Evolutionary conservation across 768 basidiomycete species (phyloP).

Genomic region (Tephrocybe sp.): DNA sequence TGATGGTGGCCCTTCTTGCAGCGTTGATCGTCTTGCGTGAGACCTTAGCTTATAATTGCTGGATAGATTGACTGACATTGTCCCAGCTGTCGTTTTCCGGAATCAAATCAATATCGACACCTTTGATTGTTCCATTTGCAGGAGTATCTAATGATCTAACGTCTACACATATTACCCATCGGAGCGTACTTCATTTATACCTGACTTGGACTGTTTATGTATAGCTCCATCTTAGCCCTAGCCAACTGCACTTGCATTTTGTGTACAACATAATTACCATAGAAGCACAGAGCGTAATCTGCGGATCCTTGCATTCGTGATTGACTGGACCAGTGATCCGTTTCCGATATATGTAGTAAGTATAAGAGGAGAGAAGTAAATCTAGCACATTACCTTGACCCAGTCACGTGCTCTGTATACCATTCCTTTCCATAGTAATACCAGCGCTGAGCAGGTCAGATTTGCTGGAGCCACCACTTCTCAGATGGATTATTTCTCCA

Average conservation of each 20-base stretch:
- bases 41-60: constrained; percentile 28
- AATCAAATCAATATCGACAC: constrained; percentile 54
- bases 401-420: too few relatives aligned
- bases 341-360: too few relatives aligned
- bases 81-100: constrained; percentile 77
- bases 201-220: constrained; percentile 16
- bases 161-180: constrained; percentile 20
- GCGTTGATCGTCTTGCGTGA: constrained; percentile 82
- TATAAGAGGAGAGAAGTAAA: too few relatives aligned
- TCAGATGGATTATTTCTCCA: constrained; percentile 83
- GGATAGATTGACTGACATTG: constrained; percentile 14
- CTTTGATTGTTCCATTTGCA: constrained; percentile 81
- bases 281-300: constrained; percentile 16
- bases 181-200: constrained; percentile 21
- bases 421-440: too few relatives aligned
- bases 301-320: constrained; percentile 5
- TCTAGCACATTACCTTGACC: too few relatives aligned
- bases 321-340: too few relatives aligned
- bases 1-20: constrained; percentile 75
- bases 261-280: constrained; percentile 23
- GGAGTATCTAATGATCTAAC: constrained; percentile 71
- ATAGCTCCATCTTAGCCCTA: constrained; percentile 17
- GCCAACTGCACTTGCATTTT: constrained; percentile 14
- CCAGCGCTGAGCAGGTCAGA: too few relatives aligned
- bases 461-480: too few relatives aligned